phyloP scores from a whole-genome alignment of 2,329 filamentous ascomycete genomes.

The Taxawa tesnikishii region DNA sequence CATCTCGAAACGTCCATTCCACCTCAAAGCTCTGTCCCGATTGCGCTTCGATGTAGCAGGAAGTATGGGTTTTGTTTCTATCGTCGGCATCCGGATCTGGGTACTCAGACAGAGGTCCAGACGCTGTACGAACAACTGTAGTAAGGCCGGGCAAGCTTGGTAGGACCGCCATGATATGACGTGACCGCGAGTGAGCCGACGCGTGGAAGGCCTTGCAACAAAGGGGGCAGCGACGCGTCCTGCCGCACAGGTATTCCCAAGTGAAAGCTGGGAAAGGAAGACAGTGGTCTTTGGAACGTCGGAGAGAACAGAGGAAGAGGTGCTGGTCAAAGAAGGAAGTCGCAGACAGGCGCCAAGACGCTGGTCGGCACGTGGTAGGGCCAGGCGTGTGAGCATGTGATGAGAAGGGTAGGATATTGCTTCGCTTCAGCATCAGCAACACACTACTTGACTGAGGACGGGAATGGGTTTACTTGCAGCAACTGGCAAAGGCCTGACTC shows the following conservation, averaged over 20 bases:
- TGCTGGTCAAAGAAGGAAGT: too few relatives aligned
- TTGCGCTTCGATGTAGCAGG: conserved; percentile 10
- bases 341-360: too few relatives aligned
- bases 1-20: conserved; percentile 1
- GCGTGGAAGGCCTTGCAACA: background rate
- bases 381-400: too few relatives aligned
- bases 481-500: too few relatives aligned
- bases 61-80: background rate
- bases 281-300: background rate
- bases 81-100: conserved; percentile 8
- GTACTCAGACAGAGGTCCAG: conserved; percentile 11
- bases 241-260: background rate
- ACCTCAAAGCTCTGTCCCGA: conserved; percentile 11
- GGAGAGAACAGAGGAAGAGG: background rate
- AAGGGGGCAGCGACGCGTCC: background rate
- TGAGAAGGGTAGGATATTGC: too few relatives aligned
- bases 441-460: too few relatives aligned
- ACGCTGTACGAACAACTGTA: conserved; percentile 10
- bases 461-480: too few relatives aligned
- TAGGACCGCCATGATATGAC: conserved; percentile 11
- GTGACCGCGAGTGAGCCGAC: background rate
- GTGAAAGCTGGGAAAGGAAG: background rate
- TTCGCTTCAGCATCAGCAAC: too few relatives aligned
- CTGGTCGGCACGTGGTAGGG: too few relatives aligned
- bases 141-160: conserved; percentile 10